Evolutionary conservation across 192 early-diverging fungal genomes (phyloP), one percentile per base, ranked within the genome.

Genomic region (Podila epigama): DNA sequence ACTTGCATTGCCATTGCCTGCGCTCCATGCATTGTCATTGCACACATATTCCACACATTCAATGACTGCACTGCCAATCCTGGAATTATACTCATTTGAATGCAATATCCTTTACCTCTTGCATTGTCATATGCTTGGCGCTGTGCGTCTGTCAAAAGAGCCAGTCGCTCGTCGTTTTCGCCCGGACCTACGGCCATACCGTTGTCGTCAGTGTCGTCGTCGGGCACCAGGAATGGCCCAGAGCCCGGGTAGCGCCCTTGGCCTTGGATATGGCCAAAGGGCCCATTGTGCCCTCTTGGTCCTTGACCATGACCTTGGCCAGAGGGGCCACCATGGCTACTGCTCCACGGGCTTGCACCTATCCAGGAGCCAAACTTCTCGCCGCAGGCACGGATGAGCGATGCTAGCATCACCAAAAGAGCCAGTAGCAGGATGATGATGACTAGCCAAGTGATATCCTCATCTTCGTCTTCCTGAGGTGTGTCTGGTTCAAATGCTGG

Each of bases 371-470:
- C 56, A 29, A 37, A 36, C 50, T 28, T 68, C 44, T 77, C 60
- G 18, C 66, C 42, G 35, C 66, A 64, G 34, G 66, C 22, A 10
- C 66, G 51, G 20, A 68, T 53, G 20, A 57, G 8, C 0, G 73
- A 59, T 5, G 55, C 55, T 3, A 77, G 15, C 5, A 55, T 48
- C 29, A 77, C 55, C 28, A 64, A 22, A 1, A 68, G 22, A 4
- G 61, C 65, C 13, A 51, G 41, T 4, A 60, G 29, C 15, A 77
- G 36, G 31, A 77, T 60, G 9, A 68, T 15, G 33, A 39, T 41
- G 8, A 77, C 29, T 9, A 77, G 40, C 66, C 73, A 77, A 32
- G 66, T 68, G 29, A 52, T 20, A 18, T 75, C 72, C 40, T 68
- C 60, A 13, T 68, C 60, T 1, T 77, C 60, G 18, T 39, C 66